Conservation (phyloP, 2,329 filamentous ascomycete genomes). For the Microdochium trichocladiopsis region DNA sequence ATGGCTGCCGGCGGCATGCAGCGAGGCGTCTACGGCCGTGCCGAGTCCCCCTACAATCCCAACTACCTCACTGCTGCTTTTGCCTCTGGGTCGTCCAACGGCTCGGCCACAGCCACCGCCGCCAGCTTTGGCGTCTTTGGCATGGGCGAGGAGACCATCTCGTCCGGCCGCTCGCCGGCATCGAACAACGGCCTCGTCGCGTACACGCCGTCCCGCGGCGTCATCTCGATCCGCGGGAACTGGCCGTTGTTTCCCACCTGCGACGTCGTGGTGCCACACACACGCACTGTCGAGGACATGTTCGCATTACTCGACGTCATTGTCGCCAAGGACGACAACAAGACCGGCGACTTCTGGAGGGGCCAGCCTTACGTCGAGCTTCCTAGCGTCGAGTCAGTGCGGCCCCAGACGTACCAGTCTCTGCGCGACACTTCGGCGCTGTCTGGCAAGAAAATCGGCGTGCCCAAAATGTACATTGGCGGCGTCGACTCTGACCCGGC, state of each 20-base stretch:
- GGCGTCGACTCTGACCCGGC: constrained; percentile 13
- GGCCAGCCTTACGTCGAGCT: constrained; percentile 38
- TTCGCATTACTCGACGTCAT: constrained; percentile 37
- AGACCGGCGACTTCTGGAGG: constrained; percentile 45
- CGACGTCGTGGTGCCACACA: constrained; percentile 42
- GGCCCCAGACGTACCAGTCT: constrained; percentile 11
- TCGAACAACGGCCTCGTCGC: constrained; percentile 49
- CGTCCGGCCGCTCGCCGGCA: constrained; percentile 47
- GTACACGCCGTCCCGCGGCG: constrained; percentile 46
- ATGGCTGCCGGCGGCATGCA: constrained; percentile 55
- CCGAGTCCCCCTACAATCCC: constrained; percentile 48
- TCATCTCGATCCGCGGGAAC: constrained; percentile 42
- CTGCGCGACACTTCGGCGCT: constrained; percentile 18
- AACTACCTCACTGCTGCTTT: constrained; percentile 47
- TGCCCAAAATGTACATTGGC: constrained; percentile 44
- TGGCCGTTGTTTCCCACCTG: constrained; percentile 51
- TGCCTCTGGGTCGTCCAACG: constrained; percentile 51
- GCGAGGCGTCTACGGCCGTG: constrained; percentile 46
- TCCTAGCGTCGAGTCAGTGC: background rate
- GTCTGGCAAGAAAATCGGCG: constrained; percentile 35
- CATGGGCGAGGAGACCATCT: constrained; percentile 47
- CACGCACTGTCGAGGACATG: constrained; percentile 37
- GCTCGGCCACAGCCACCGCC: constrained; percentile 41
- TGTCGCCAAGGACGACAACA: constrained; percentile 29
- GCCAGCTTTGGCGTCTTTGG: constrained; percentile 45